phyloP scores from a whole-genome alignment of 139 green algal genomes.

The Coccomyxa sp. region DNA sequence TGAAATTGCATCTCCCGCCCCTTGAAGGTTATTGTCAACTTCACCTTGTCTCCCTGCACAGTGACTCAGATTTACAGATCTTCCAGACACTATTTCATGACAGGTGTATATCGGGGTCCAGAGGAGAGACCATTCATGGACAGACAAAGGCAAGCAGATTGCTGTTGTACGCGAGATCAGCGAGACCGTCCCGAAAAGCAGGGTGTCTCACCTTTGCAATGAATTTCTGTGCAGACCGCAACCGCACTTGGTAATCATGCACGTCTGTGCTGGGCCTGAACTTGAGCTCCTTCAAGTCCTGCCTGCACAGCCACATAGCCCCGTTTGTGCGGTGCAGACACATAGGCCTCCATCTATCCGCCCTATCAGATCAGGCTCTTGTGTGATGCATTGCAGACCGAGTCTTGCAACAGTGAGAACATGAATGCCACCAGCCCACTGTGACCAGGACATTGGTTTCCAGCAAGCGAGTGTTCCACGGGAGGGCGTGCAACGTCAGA shows the following conservation, averaged over 20 bases:
- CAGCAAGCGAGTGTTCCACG: background rate
- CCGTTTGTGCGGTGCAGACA: no score
- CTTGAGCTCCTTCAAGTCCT: constrained; percentile 81
- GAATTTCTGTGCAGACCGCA: constrained; percentile 62
- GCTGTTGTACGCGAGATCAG: background rate
- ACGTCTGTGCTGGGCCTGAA: constrained; percentile 73
- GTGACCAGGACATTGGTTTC: no score
- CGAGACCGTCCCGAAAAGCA: background rate
- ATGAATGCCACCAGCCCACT: background rate
- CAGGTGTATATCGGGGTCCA: no score
- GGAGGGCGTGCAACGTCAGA: background rate
- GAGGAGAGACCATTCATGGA: no score
- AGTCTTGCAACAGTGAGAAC: background rate
- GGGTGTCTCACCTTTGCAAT: constrained; percentile 45
- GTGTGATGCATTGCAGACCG: no score
- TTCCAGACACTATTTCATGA: no score
- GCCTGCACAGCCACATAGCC: constrained; percentile 13
- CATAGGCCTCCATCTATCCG: background rate
- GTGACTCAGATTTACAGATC: background rate
- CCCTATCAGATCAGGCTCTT: background rate
- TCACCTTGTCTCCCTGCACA: constrained; percentile 65
- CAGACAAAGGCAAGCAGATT: background rate
- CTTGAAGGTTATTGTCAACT: constrained; percentile 64
- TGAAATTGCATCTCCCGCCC: constrained; percentile 74
- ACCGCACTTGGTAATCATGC: constrained; percentile 74